phyloP scores from a whole-genome alignment of 352 stramenopile species.

The Phytopythium delawarense region DNA sequence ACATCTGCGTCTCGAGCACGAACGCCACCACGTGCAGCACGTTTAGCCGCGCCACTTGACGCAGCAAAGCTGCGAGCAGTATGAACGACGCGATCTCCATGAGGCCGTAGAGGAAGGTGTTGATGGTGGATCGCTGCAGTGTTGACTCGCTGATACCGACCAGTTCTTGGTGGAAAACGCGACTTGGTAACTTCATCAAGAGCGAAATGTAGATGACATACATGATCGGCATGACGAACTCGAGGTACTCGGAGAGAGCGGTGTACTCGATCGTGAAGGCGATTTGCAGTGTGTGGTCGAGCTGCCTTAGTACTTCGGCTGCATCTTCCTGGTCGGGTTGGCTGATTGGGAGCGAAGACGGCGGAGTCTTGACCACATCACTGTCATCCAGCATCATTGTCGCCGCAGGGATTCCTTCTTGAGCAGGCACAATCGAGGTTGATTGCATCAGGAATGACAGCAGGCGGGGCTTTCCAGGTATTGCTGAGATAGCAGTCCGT shows the following conservation, averaged over 20 bases:
- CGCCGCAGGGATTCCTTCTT: no score
- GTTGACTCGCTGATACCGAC: conserved; percentile 7
- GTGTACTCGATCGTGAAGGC: conserved; percentile 36
- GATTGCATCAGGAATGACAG: no score
- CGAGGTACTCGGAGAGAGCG: conserved; percentile 29
- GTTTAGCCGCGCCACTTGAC: conserved; percentile 14
- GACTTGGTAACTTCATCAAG: conserved; percentile 21
- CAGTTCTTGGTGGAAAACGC: conserved; percentile 28
- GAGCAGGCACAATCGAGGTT: no score
- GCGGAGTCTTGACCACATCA: no score
- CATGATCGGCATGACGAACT: conserved; percentile 31
- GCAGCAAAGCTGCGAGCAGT: conserved; percentile 12
- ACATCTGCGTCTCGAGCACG: conserved; percentile 26
- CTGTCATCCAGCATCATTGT: no score
- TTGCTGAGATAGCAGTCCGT: no score
- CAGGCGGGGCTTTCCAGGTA: no score
- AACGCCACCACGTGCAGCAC: conserved; percentile 28
- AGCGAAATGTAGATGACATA: conserved; percentile 22
- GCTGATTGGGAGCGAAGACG: no score
- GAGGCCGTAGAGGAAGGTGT: conserved; percentile 18
- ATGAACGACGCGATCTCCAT: conserved; percentile 23
- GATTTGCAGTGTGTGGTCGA: conserved; percentile 3
- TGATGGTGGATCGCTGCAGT: conserved; percentile 9
- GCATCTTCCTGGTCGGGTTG: no score
- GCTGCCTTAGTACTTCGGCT: neutral